Conservation (phyloP, 345 rosid genomes). For the Ricinus communis region DNA sequence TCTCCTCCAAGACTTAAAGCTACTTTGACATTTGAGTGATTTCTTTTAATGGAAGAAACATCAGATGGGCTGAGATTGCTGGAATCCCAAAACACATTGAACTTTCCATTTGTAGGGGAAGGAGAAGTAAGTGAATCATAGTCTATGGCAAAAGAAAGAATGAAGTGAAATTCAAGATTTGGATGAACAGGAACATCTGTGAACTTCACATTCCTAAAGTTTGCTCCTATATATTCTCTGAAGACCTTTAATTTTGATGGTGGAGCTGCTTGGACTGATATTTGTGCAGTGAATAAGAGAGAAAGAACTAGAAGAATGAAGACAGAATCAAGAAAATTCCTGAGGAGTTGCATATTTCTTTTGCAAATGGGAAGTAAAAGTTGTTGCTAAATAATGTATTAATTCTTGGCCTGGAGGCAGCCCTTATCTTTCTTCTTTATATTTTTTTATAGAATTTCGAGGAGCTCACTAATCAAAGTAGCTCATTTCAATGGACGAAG, state of each 20-base stretch:
- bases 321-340: not conserved
- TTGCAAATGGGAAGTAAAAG: not conserved
- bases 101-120: slow-evolving; percentile 16
- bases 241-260: not conserved
- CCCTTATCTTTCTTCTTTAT: too few species aligned
- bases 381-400: too few species aligned
- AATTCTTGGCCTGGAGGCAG: too few species aligned
- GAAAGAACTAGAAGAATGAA: not conserved
- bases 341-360: not conserved
- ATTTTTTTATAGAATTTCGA: too few species aligned
- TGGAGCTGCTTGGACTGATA: not conserved
- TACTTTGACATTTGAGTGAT: slow-evolving; percentile 10
- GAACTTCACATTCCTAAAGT: not conserved
- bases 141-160: slow-evolving; percentile 16
- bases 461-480: too few species aligned
- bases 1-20: slow-evolving; percentile 17
- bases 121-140: slow-evolving; percentile 7
- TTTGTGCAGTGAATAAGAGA: not conserved
- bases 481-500: too few species aligned
- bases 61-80: slow-evolving; percentile 10
- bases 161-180: slow-evolving; percentile 10
- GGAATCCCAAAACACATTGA: slow-evolving; percentile 16
- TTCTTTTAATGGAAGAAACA: slow-evolving; percentile 11
- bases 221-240: slow-evolving; percentile 13
- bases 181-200: slow-evolving; percentile 5